phyloP scores from a whole-genome alignment of 2,329 filamentous ascomycete species.

The Zymoseptoria tritici region DNA sequence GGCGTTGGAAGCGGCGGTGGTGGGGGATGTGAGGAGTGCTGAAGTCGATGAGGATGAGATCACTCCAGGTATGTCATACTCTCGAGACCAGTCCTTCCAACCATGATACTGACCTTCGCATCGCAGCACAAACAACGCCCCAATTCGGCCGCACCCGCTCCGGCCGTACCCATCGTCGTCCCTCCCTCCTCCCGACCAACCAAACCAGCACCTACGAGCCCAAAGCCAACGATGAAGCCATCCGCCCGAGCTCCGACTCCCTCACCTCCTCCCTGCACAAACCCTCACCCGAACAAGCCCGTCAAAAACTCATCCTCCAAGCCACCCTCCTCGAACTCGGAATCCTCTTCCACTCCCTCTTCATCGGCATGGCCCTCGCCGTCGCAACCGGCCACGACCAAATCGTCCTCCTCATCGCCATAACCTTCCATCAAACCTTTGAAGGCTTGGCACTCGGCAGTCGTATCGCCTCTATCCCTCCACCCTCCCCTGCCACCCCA shows the following conservation, averaged over 20 bases:
- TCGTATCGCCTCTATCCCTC: conserved; percentile 54
- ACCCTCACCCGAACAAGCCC: conserved; percentile 15
- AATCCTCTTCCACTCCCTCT: conserved; percentile 67
- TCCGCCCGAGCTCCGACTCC: not conserved
- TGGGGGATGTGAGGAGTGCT: not conserved
- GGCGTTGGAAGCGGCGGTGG: not conserved
- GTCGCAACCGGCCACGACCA: conserved; percentile 57
- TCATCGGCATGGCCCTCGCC: conserved; percentile 62
- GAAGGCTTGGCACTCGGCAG: conserved; percentile 60
- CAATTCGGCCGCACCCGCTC: conserved; percentile 38
- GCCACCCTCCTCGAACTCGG: conserved; percentile 65
- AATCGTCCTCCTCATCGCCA: conserved; percentile 56
- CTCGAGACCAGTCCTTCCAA: no score
- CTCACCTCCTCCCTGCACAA: not conserved
- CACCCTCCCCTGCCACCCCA: conserved; percentile 24
- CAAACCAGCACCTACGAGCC: not conserved
- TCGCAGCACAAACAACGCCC: conserved; percentile 82
- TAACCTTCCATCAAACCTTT: conserved; percentile 61
- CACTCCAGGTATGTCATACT: conserved; percentile 6
- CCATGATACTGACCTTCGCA: no score
- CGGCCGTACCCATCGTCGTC: conserved; percentile 6
- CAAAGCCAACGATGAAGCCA: not conserved
- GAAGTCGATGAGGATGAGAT: conserved; percentile 4
- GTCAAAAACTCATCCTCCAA: conserved; percentile 59
- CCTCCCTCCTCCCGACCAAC: not conserved